Conservation (phyloP, 768 basidiomycete species). For the Pleurotus platypus region DNA sequence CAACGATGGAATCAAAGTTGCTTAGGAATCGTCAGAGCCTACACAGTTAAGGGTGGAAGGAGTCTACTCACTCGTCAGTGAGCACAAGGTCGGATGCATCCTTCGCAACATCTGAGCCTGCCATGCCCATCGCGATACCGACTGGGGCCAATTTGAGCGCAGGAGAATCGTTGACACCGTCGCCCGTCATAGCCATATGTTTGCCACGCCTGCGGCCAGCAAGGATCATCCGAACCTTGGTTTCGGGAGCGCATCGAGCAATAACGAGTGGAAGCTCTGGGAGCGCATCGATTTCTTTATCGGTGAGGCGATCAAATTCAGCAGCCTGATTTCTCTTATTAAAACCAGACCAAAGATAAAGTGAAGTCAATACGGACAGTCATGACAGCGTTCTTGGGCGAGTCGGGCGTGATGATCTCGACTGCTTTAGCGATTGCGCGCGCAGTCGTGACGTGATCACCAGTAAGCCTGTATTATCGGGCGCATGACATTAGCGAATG, state of each 20-base stretch:
- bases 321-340: conserved; percentile 20
- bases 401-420: conserved; percentile 40
- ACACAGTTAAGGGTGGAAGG: conserved; percentile 43
- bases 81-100: conserved; percentile 57
- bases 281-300: conserved; percentile 44
- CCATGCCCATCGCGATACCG: conserved; percentile 24
- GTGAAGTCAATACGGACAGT: conserved; percentile 17
- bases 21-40: conserved; percentile 11
- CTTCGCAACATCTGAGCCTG: conserved; percentile 27
- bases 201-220: conserved; percentile 53
- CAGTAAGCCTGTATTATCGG: conserved; percentile 38
- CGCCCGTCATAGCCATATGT: conserved; percentile 53
- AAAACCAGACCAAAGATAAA: not conserved
- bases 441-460: conserved; percentile 53
- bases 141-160: conserved; percentile 22
- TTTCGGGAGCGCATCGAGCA: conserved; percentile 54
- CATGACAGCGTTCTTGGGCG: conserved; percentile 34
- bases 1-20: conserved; percentile 60
- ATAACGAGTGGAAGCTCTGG: conserved; percentile 56
- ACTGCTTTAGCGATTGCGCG: conserved; percentile 48
- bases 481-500: not conserved
- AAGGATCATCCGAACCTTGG: conserved; percentile 54
- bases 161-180: conserved; percentile 59
- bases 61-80: conserved; percentile 77
- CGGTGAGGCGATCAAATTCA: conserved; percentile 50